Base-by-base conservation (phyloP, 1,284 basidiomycete species). In the Cerrena zonata region DNA sequence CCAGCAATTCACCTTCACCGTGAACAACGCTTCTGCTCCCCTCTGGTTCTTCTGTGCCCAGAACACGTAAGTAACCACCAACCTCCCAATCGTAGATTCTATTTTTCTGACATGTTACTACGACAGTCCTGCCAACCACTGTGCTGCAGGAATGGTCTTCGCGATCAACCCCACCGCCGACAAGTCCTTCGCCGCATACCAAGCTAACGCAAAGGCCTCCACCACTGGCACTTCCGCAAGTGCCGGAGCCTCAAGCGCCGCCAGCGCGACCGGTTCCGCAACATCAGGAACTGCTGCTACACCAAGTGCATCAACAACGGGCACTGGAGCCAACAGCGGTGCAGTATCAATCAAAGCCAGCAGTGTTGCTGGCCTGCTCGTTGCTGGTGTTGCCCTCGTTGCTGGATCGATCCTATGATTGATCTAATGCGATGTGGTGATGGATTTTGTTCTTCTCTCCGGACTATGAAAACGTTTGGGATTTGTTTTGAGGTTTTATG, bases 1-100 rank as follows among this genome's bases (percentile, higher is more conserved):
- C 56, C 67, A 68, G 34, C 58, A 64, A 18, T 69, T 59, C 60
- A 65, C 60, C 48, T 58, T 72, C 61, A 68, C 64, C 15, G 53
- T 73, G 49, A 64, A 61, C 55, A 71, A 71, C 61, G 60, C 58
- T 37, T 68, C 65, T 12, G 56, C 61, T 0, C 71, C 72, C 5
- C 60, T 69, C 44, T 74, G 71, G 71, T 71, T 73, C 68, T 71
- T 62, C 67, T 74, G 72, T 58, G 61, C 56, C 40, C 72, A 72
- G 54, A 58, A 61, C 2, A 59, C 57, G 66, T 70, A 53, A 45
- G 63, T 59, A n/a, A 15, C 19, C 22, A 25, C 39, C 39, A 40
- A 40, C 19, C 18, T 18, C 39, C 15, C 39, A 7, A 10, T 40
- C 18, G 21, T 10, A 56, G 10, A 54, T 42, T 11, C 22, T 15